Percentiles rank a stretch among this genome's conserved stretches.
phyloP scores from a whole-genome alignment of 2,329 filamentous ascomycete species.

The Hypoxylon rubiginosum region DNA sequence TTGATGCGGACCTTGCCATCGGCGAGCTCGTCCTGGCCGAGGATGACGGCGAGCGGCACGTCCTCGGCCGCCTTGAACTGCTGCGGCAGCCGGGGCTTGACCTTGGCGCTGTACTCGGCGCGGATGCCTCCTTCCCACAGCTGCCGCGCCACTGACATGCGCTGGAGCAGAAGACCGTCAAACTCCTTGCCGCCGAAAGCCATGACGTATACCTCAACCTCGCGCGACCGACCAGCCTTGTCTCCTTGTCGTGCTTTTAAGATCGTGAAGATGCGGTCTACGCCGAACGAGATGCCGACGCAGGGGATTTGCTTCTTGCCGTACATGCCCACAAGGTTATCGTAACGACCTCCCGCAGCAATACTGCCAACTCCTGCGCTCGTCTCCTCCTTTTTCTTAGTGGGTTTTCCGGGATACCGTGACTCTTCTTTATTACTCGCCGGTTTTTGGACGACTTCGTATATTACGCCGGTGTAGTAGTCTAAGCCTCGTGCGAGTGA shows the following conservation, averaged over 20 bases:
- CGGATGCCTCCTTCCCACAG: constrained; percentile 77
- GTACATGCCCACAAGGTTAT: constrained; percentile 95
- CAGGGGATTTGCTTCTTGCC: constrained; percentile 89
- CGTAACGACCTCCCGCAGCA: constrained; percentile 91
- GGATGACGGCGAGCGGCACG: constrained; percentile 77
- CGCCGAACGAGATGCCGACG: constrained; percentile 91
- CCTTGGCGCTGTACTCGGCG: constrained; percentile 79
- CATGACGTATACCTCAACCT: constrained; percentile 82
- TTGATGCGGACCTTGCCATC: constrained; percentile 79
- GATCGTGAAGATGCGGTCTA: constrained; percentile 95
- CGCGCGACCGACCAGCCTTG: constrained; percentile 59
- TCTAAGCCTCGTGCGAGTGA: constrained; percentile 92
- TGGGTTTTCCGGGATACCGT: constrained; percentile 30
- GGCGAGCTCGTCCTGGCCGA: constrained; percentile 78
- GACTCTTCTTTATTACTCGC: constrained; percentile 11
- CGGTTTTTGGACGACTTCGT: constrained; percentile 71
- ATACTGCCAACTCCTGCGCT: constrained; percentile 69
- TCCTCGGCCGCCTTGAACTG: constrained; percentile 80
- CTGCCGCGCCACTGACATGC: constrained; percentile 74
- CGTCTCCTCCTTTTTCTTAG: constrained; percentile 23
- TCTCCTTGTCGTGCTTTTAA: constrained; percentile 79
- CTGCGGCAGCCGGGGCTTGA: constrained; percentile 75
- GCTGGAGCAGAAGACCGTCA: constrained; percentile 75
- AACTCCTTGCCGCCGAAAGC: constrained; percentile 81
- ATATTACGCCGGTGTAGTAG: constrained; percentile 92